Conservation (phyloP, 257 asterid genomes). For the Plantago elongata region DNA sequence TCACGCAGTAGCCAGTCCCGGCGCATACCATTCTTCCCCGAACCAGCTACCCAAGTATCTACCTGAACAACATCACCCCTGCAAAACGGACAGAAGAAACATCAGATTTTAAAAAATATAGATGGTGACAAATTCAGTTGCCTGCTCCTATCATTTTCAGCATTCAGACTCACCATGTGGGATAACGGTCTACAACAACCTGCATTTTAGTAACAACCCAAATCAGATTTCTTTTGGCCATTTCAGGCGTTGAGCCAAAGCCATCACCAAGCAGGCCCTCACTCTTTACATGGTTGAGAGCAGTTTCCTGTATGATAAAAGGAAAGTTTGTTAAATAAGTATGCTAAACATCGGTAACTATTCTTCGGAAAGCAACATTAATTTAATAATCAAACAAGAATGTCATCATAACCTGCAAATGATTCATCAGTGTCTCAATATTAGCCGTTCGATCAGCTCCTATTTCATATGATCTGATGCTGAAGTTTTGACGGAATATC, state of each 20-base stretch:
- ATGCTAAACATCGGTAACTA: slow-evolving; percentile 1
- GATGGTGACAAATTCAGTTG: background rate
- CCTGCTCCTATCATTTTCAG: background rate
- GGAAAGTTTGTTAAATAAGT: slow-evolving; percentile 24
- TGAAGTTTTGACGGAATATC: slow-evolving; percentile 83
- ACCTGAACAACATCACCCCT: slow-evolving; percentile 99
- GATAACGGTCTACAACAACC: slow-evolving; percentile 86
- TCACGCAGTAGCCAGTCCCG: slow-evolving; percentile 95
- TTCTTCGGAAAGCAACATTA: background rate
- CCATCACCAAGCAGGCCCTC: slow-evolving; percentile 91
- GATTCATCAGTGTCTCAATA: slow-evolving; percentile 91
- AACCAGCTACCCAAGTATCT: slow-evolving; percentile 95
- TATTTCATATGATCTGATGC: slow-evolving; percentile 93
- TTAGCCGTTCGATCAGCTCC: slow-evolving; percentile 98
- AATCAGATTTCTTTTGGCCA: slow-evolving; percentile 79
- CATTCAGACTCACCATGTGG: slow-evolving; percentile 67
- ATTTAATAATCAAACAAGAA: slow-evolving; percentile 3
- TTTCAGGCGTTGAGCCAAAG: slow-evolving; percentile 97
- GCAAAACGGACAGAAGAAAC: slow-evolving; percentile 21
- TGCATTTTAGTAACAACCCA: slow-evolving; percentile 98
- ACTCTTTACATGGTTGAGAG: slow-evolving; percentile 82
- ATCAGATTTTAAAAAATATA: slow-evolving; percentile 10
- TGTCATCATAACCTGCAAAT: slow-evolving; percentile 61
- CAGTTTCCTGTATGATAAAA: slow-evolving; percentile 71
- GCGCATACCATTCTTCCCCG: slow-evolving; percentile 98